Evolutionary conservation across 495 filamentous ascomycete genomes (phyloP).

Genomic region (Penicillium turbatum): DNA sequence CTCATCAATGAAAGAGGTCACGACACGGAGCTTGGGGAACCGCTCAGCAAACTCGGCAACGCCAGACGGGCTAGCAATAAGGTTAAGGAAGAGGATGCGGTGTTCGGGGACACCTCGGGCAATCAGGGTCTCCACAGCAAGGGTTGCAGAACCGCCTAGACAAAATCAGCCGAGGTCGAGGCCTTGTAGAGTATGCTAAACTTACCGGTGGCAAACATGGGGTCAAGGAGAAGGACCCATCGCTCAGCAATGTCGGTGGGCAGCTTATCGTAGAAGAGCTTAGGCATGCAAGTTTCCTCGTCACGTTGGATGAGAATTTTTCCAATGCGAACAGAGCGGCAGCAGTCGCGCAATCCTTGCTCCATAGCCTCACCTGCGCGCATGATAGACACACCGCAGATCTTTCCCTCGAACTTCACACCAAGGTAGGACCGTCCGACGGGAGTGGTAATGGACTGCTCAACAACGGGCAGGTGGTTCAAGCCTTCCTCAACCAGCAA

Average conservation of each 20-base stretch:
- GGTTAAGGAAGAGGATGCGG: conserved; percentile 89
- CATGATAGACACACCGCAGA: conserved; percentile 98
- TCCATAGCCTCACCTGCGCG: conserved; percentile 98
- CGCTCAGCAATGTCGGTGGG: conserved; percentile 86
- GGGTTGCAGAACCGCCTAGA: conserved; percentile 86
- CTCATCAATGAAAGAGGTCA: conserved; percentile 95
- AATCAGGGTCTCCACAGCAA: conserved; percentile 90
- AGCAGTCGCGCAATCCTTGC: conserved; percentile 93
- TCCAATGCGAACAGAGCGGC: conserved; percentile 90
- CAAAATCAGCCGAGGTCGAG: conserved; percentile 7
- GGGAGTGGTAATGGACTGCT: conserved; percentile 83
- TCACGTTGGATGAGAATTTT: conserved; percentile 98
- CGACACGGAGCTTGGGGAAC: conserved; percentile 87
- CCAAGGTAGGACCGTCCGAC: conserved; percentile 85
- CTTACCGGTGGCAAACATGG: conserved; percentile 96
- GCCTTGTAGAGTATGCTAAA: conserved; percentile 3
- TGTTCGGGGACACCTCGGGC: conserved; percentile 89
- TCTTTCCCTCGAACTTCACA: conserved; percentile 94
- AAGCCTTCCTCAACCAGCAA: conserved; percentile 96
- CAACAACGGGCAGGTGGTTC: conserved; percentile 90
- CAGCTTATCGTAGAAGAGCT: conserved; percentile 94
- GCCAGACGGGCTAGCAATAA: conserved; percentile 92
- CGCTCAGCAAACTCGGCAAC: conserved; percentile 83
- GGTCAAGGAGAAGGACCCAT: conserved; percentile 94
- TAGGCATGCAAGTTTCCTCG: conserved; percentile 88